Base-by-base conservation (phyloP, 1,139 yeast genomes). In the Geotrichum restrictum region DNA sequence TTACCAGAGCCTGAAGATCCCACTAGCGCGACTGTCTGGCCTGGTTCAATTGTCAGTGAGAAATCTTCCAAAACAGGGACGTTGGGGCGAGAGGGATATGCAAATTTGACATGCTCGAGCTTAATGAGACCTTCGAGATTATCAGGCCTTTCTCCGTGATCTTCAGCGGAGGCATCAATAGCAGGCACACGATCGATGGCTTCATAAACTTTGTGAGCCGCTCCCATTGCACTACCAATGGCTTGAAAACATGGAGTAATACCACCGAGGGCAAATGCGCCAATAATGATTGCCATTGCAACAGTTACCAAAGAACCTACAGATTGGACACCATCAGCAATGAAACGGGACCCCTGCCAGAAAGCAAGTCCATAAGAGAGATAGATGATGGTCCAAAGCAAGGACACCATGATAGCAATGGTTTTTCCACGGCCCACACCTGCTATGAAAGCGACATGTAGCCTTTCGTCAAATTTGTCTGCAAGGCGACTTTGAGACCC, bases 1-100 rank as follows among this genome's bases (percentile, higher is more conserved):
- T 89, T 89, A 18, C 97, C 97, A 54, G 94, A 83, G 0, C 97
- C 97, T 16, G 95, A 86, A n/a, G 93, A 88, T 0, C 97, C 97
- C 14, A 88, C 96, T 51, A 89, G 77, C 64, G 96, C 93, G 6
- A 93, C 82, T 54, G 88, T 87, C 52, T 88, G 83, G 14, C 93
- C 89, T 3, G 86, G 79, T 11, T 75, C 69, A 33, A 89, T 77
- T 10, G 69, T 74, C 51, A 89, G 77, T 39, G 78, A 72, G 62
- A 89, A 76, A n/a, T 80, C 78, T 21, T 81, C 69, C 65, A 91
- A 82, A 14, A 91, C 82, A 44, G 71, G 68, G 51, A 85, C 88
- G 54, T 82, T 80, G n/a, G 87, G 87, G 56, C 97, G 78, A 0
- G 95, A 83, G 13, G 97, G 96, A 66, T 91, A 91, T 53, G 82